These are phyloP conservation scores for Hansenula lynferdii DNA, from an alignment of 1,139 yeast genomes.

Conservation along the genomic window DNA sequence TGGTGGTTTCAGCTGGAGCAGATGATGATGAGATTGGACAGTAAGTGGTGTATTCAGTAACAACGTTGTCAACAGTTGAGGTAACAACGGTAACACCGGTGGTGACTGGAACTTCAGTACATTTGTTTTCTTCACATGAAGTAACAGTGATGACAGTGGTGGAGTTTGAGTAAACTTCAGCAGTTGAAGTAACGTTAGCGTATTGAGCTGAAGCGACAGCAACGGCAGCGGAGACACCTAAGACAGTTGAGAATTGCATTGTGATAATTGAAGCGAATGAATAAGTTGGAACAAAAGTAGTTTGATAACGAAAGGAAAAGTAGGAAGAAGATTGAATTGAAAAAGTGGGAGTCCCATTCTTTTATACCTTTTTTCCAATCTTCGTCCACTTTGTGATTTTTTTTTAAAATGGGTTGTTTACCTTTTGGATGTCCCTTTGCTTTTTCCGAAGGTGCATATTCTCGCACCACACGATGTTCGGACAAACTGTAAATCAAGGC, in stretches of 20 bases:
- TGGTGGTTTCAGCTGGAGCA: no score
- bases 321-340: neutral
- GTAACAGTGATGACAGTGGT: constrained; percentile 38
- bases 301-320: constrained; percentile 7
- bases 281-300: constrained; percentile 17
- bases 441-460: no score
- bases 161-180: constrained; percentile 13
- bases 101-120: constrained; percentile 32
- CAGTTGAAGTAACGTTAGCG: constrained; percentile 22
- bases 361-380: constrained; percentile 1
- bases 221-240: constrained; percentile 21
- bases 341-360: neutral
- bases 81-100: constrained; percentile 41
- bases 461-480: no score
- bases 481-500: no score
- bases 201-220: constrained; percentile 22
- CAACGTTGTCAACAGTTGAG: constrained; percentile 21
- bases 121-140: constrained; percentile 35
- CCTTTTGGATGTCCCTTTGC: no score
- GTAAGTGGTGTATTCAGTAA: constrained; percentile 30
- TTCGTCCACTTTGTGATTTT: no score
- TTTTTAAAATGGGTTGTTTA: no score
- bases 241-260: constrained; percentile 24
- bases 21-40: constrained; percentile 27
- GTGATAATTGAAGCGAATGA: constrained; percentile 22